Evolutionary conservation across 2,329 filamentous ascomycete species (phyloP), one percentile per base, ranked within the genome.

Genomic region (Cryphonectria carpinicola): DNA sequence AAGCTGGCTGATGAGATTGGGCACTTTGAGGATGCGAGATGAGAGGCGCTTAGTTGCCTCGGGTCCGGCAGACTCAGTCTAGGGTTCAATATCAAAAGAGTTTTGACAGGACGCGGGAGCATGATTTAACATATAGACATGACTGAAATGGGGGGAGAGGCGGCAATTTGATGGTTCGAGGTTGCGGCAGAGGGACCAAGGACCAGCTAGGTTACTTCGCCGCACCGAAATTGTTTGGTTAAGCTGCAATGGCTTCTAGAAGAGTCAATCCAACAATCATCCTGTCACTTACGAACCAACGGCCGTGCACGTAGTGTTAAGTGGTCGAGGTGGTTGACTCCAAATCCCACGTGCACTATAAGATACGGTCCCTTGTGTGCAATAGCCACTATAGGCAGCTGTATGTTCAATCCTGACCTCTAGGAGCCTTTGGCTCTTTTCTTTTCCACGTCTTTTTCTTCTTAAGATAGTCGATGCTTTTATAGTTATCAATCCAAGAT

Each of bases 1-100:
- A 72, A 72, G 66, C 46, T 66, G 8, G 28, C 46, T n/a, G 69
- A 68, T n/a, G 71, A 68, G 32, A 58, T 32, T 25, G 71, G 68
- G 54, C 66, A 61, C 6, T 43, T 32, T 35, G 66, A 61, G 56
- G 66, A 67, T 60, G 49, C 64, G 22, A 56, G 32, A 13, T 32
- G 11, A 39, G 56, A 56, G 22, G 17, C 11, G 0, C 4, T 1
- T 35, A 13, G 25, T 4, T 35, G 54, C 25, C 25, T 32, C 28
- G 13, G 5, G 28, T 8, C 28, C 3, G 25, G 11, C n/a, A 17
- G 13, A 13, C 32, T 19, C 11, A 28, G 25, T 56, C 13, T 14
- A 32, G n/a, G 14, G 11, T 10, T 52, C n/a, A 39, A 14, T 32
- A 56, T 28, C 52, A 32, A 22, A n/a, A n/a, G 13, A 17, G 41